These are phyloP conservation scores for Penicillium rolfsii DNA, from an alignment of 2,329 filamentous ascomycete species.

Conservation along the genomic window DNA sequence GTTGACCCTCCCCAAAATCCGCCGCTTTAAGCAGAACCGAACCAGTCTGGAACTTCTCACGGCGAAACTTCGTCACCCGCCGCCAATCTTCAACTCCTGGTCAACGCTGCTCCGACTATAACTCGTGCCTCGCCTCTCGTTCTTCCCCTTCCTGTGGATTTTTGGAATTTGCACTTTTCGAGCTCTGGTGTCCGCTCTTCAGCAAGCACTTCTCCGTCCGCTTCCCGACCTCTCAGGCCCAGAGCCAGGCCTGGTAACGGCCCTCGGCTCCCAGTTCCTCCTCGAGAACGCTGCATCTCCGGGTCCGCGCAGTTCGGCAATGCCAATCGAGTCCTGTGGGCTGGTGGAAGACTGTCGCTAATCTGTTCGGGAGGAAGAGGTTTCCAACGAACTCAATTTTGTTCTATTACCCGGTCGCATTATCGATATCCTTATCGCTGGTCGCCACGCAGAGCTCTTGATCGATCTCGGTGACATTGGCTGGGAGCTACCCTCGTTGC, in stretches of 20 bases:
- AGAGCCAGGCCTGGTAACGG: conserved; percentile 7
- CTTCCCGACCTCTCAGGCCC: background rate
- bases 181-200: conserved; percentile 1
- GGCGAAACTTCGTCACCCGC: background rate
- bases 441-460: conserved; percentile 9
- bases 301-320: conserved; percentile 28
- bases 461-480: conserved; percentile 12
- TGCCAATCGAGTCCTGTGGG: conserved; percentile 31
- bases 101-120: conserved; percentile 2
- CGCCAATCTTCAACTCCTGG: background rate
- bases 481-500: conserved; percentile 20
- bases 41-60: background rate
- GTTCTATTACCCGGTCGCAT: conserved; percentile 12
- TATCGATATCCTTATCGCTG: conserved; percentile 7
- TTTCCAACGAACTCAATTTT: background rate
- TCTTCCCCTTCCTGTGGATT: background rate
- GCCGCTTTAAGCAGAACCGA: background rate
- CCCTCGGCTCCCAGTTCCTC: conserved; percentile 14
- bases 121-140: background rate
- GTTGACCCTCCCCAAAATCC: background rate
- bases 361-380: conserved; percentile 15
- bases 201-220: background rate
- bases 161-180: background rate
- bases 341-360: conserved; percentile 26
- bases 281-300: conserved; percentile 14